Base-by-base conservation (phyloP, 1,284 basidiomycete species). In the Moniliophthora roreri region DNA sequence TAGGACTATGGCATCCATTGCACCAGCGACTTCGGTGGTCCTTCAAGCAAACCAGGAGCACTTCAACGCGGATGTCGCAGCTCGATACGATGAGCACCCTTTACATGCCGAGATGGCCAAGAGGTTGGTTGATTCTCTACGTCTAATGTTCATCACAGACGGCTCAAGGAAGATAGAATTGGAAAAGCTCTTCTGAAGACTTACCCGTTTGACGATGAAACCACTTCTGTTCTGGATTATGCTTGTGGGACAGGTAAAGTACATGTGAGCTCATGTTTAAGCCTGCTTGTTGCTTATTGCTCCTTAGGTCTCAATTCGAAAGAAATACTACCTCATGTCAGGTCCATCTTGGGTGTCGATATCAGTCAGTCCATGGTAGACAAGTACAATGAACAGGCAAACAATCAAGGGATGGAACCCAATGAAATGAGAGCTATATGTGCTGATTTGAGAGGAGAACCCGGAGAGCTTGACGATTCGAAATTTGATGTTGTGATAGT, bases 181-280 rank as follows among this genome's bases (percentile, higher is more conserved):
- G 71, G 69, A 1, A 58, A 53, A 6, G 77, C 75, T 0, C 76
- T 87, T 57, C 65, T 71, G 15, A 62, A 69, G 6, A 69, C 66
- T 1, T 80, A 80, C 60, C 62, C 73, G 0, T 84, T 89, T 61
- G 72, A 81, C 54, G 76, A 80, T 50, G 77, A 82, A 4, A 60
- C 62, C 11, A 89, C 87, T 0, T 69, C 66, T 0, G 72, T 86
- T 5, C 70, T 91, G 69, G 88, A 90, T 61, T 90, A 79, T 61
- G 88, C 87, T 1, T 90, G 86, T 62, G 85, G 87, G 11, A 76
- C 78, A 45, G 87, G 87, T 82, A 52, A 41, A 75, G n/a, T n/a
- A 2, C 35, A 15, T 28, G 23, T n/a, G 20, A 46, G 16, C 35
- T n/a, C 23, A 57, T 13, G 28, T 46, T 3, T 4, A 32, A 32